Conservation (phyloP, 1,284 basidiomycete species). For the Ustilago bromivora region DNA sequence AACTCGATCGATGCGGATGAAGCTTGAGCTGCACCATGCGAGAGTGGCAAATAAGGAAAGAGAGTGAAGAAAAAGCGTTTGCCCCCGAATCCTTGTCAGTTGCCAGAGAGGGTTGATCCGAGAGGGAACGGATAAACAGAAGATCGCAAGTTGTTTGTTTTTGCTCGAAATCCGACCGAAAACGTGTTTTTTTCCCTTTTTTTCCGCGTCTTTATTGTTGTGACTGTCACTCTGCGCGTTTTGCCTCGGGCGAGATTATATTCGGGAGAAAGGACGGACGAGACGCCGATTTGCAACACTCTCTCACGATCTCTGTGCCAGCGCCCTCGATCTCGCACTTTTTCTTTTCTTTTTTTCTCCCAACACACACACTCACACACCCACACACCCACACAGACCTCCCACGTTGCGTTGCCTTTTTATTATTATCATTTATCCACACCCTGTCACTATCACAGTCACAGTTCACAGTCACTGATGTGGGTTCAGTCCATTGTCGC, state of each 20-base stretch:
- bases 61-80: no score
- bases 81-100: no score
- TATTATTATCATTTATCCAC: background rate
- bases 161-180: background rate
- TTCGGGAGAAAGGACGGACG: background rate
- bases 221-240: conserved; percentile 1
- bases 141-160: no score
- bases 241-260: background rate
- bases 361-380: no score
- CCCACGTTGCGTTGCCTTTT: background rate
- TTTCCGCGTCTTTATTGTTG: background rate
- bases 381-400: background rate
- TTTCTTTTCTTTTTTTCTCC: background rate
- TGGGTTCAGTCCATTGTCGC: background rate
- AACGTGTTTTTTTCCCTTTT: background rate
- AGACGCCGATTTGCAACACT: conserved; percentile 4
- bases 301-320: background rate
- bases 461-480: background rate
- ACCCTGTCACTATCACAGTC: no score
- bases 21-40: no score
- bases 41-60: no score
- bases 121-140: no score
- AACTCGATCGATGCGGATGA: no score
- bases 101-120: no score
- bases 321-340: background rate